These are phyloP conservation scores for Aaosphaeria pasadenensis DNA, from an alignment of 2,329 filamentous ascomycete species.

Conservation along the genomic window DNA sequence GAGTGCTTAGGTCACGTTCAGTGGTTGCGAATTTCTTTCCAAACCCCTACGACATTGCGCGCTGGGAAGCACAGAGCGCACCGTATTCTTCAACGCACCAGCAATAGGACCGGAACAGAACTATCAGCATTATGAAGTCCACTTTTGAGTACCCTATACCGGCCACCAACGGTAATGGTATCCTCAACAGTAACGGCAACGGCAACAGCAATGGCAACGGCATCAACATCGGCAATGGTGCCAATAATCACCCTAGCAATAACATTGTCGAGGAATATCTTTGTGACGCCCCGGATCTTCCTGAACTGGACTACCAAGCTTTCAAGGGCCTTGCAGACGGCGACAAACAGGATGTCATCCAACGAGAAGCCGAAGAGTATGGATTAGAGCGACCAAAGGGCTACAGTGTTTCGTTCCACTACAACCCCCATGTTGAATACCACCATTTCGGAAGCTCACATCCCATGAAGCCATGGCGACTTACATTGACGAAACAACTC, in stretches of 20 bases:
- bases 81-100: too few species aligned
- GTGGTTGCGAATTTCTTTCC: too few species aligned
- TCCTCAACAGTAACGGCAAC: too few species aligned
- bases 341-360: constrained; percentile 51
- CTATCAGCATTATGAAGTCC: too few species aligned
- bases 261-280: constrained; percentile 36
- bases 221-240: background rate
- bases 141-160: too few species aligned
- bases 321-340: constrained; percentile 31
- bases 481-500: constrained; percentile 91
- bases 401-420: constrained; percentile 91
- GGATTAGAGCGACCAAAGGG: constrained; percentile 78
- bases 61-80: too few species aligned
- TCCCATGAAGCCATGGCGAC: constrained; percentile 98
- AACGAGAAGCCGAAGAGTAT: constrained; percentile 55
- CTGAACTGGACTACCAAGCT: constrained; percentile 21
- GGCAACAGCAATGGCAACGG: constrained; percentile 2
- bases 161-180: too few species aligned
- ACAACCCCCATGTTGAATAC: constrained; percentile 90
- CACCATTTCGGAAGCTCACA: constrained; percentile 97
- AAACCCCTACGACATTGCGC: too few species aligned
- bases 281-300: constrained; percentile 22
- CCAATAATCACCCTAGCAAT: constrained; percentile 17
- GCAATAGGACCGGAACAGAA: too few species aligned
- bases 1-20: too few species aligned